Evolutionary conservation across 2,329 filamentous ascomycete genomes (phyloP), one percentile per base, ranked within the genome.

Genomic region (Scorias spongiosa): DNA sequence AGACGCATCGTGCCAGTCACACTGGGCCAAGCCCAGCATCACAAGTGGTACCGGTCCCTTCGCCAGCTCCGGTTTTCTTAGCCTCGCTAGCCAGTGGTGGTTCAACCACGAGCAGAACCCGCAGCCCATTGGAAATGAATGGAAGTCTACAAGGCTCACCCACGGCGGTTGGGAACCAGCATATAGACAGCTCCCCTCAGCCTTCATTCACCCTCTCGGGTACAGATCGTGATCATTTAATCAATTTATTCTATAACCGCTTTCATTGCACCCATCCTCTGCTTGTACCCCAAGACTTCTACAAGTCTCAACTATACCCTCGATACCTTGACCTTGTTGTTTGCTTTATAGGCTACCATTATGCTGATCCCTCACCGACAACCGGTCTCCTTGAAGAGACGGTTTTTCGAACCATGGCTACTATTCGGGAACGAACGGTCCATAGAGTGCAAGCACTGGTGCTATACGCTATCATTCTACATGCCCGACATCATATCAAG

Each of bases 371-470:
- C 2, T 14, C 11, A 40, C 58, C 64, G 9, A 64, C 66, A 2
- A 67, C 64, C 26, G 65, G 69, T 18, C 56, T 62, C 29, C 68
- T 71, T 49, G 65, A 66, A 38, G 57, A 64, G 15, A 42, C 42
- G 28, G 17, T 74, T 75, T 39, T 69, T 75, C 38, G 75, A 80
- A 45, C 78, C 80, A 32, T 56, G 26, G 45, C 45, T 15, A 44
- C 41, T n/a, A 26, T 29, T 28, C 26, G 46, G 17, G 50, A 54
- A 10, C 46, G 44, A 12, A 44, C 42, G 8, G 58, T 57, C 0
- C 84, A 77, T 56, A 47, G 14, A 66, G 77, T 93, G 0, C 88
- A 94, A 63, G 79, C 84, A 2, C 70, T 91, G 57, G 64, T 93
- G 39, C 68, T 94, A 3, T 74, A 86, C 43, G 72, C 86, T 17